Evolutionary conservation across 345 rosid genomes (phyloP), one percentile per base, ranked within the genome.

Genomic region (Barbarea vulgaris): DNA sequence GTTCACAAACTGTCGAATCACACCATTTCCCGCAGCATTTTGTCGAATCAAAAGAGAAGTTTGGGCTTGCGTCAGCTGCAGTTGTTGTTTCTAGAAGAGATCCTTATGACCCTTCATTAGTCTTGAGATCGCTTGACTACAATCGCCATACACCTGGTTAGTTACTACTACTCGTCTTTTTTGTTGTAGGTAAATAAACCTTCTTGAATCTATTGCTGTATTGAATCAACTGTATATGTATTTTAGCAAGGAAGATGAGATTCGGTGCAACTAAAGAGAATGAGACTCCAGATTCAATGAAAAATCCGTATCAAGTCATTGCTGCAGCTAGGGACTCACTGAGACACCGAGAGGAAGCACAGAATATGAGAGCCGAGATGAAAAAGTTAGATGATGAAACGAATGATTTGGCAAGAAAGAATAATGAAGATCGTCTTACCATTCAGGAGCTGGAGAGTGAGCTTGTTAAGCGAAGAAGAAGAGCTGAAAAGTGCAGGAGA

Each of bases 401-500:
- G 30, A 76, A 55, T 73, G 96, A 88, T 59, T 67, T 82, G 80
- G 84, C 80, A 71, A 78, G 76, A 77, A 86, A 82, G 74, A 87
- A 87, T 57, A 87, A 85, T 8, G 89, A 88, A 76, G 98, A 96
- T 59, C 84, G 85, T 58, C 44, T 84, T 14, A 56, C 70, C 0
- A 91, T 96, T 77, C 96, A 93, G 76, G 97, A 91, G 81, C 73
- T 93, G 70, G 98, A 93, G 83, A 70, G 79, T 28, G 78, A 81
- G 69, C 88, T 96, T 62, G 81, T 86, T 61, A 95, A 92, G 77
- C 81, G 89, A 8, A 83, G 93, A 76, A 92, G 97, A 78, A 84
- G 97, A 72, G 91, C 91, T 37, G 99, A 96, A 72, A 96, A 92
- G 84, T 93, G 98, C 87, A 85, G 98, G 81, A 70, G 89, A 67